These are phyloP conservation scores for Backusella parvicylindrica DNA, from an alignment of 192 early-diverging fungal genomes.

Conservation along the genomic window DNA sequence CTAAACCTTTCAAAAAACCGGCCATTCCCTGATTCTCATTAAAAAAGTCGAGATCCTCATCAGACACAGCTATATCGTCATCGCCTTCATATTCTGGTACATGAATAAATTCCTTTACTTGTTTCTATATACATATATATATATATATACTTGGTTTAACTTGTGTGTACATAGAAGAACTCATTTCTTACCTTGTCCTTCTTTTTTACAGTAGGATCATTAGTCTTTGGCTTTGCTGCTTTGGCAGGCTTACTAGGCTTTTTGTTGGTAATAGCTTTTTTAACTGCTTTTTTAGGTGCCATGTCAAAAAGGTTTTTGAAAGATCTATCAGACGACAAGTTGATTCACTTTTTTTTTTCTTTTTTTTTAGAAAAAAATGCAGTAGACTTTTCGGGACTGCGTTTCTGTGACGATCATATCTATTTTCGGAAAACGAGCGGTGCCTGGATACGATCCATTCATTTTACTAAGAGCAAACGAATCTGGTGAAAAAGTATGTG, in stretches of 20 bases:
- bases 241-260: not conserved
- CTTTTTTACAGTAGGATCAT: not conserved
- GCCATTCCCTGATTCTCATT: slow-evolving; percentile 59
- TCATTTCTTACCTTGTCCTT: not conserved
- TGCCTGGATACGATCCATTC: too few relatives aligned
- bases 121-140: not conserved
- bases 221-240: not conserved
- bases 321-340: not conserved
- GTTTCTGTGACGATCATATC: too few relatives aligned
- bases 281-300: not conserved
- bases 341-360: not conserved
- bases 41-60: slow-evolving; percentile 74
- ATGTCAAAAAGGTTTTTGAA: not conserved
- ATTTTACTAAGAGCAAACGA: too few relatives aligned
- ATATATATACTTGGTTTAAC: not conserved
- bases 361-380: not conserved
- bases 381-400: too few relatives aligned
- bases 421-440: too few relatives aligned
- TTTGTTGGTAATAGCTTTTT: not conserved
- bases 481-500: too few relatives aligned
- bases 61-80: slow-evolving; percentile 62
- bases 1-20: slow-evolving; percentile 61
- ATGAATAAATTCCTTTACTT: slow-evolving; percentile 18
- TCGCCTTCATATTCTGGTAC: slow-evolving; percentile 40
- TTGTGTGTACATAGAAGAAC: not conserved